phyloP scores from a whole-genome alignment of 1,284 basidiomycete genomes.

The Mrakiaceae sp. region DNA sequence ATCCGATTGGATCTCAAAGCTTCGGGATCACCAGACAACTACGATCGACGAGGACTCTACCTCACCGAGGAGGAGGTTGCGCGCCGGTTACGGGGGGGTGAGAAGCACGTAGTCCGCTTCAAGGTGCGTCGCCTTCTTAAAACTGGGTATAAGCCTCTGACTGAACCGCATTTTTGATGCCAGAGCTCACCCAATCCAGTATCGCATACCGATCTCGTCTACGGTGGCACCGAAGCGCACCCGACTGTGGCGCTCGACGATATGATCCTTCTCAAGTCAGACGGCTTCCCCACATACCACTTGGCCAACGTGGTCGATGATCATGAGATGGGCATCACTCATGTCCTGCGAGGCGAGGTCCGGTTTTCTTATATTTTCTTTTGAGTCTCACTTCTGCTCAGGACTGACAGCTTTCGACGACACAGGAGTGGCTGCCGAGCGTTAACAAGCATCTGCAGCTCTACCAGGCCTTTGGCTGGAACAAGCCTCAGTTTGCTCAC shows the following conservation, averaged over 20 bases:
- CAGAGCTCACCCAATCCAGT: constrained; percentile 34
- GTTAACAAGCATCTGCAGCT: constrained; percentile 86
- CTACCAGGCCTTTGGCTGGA: constrained; percentile 63
- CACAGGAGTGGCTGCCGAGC: constrained; percentile 88
- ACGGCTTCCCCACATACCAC: constrained; percentile 91
- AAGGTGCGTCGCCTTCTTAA: constrained; percentile 49
- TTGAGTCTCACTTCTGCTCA: not conserved
- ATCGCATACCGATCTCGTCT: constrained; percentile 52
- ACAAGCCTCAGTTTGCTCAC: constrained; percentile 75
- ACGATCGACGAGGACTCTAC: constrained; percentile 75
- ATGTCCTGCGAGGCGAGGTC: constrained; percentile 89
- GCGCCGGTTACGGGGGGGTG: constrained; percentile 57
- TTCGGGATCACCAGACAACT: constrained; percentile 59
- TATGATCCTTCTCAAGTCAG: constrained; percentile 83
- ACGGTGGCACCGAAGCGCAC: constrained; percentile 59
- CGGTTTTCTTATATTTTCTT: constrained; percentile 20
- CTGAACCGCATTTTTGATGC: constrained; percentile 17
- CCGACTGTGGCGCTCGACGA: constrained; percentile 72
- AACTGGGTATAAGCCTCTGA: not conserved
- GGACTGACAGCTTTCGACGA: not conserved
- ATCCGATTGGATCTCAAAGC: constrained; percentile 58
- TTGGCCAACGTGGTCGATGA: constrained; percentile 94
- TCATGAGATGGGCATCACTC: constrained; percentile 87
- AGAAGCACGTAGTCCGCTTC: constrained; percentile 71
- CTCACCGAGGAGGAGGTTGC: constrained; percentile 73